Percentiles rank a stretch among this genome's conserved stretches.
phyloP scores from a whole-genome alignment of 2,329 filamentous ascomycete species.

The Arthrobotrys musiformis region DNA sequence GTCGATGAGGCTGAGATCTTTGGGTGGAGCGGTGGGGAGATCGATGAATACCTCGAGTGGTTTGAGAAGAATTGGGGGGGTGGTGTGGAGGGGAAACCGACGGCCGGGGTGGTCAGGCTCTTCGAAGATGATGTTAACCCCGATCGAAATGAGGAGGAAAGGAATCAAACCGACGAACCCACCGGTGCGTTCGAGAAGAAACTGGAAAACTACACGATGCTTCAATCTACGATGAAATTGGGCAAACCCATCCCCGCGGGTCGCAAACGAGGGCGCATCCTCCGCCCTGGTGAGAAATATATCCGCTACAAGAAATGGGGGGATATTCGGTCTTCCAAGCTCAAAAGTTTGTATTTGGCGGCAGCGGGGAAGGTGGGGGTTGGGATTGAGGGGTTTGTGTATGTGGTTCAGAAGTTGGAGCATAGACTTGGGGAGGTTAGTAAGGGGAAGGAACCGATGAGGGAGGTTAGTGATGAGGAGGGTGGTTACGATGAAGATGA shows the following conservation, averaged over 20 bases:
- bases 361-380: conserved; percentile 31
- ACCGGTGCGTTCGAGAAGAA: too few species aligned
- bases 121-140: conserved; percentile 15
- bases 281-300: conserved; percentile 38
- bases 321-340: conserved; percentile 21
- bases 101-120: conserved; percentile 55
- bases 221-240: conserved; percentile 10
- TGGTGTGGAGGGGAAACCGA: conserved; percentile 62
- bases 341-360: conserved; percentile 23
- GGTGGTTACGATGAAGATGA: conserved; percentile 7
- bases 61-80: conserved; percentile 75
- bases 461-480: conserved; percentile 8
- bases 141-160: conserved; percentile 57
- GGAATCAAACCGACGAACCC: conserved; percentile 26
- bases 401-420: conserved; percentile 43
- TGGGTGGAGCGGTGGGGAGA: conserved; percentile 70
- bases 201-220: conserved; percentile 13
- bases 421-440: conserved; percentile 22
- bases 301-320: conserved; percentile 40
- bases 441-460: conserved; percentile 9
- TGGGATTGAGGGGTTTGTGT: conserved; percentile 28
- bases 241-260: background rate
- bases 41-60: conserved; percentile 84
- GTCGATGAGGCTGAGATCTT: conserved; percentile 73
- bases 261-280: conserved; percentile 3